Conservation (phyloP, 495 filamentous ascomycete genomes). For the Penicillium goetzii region DNA sequence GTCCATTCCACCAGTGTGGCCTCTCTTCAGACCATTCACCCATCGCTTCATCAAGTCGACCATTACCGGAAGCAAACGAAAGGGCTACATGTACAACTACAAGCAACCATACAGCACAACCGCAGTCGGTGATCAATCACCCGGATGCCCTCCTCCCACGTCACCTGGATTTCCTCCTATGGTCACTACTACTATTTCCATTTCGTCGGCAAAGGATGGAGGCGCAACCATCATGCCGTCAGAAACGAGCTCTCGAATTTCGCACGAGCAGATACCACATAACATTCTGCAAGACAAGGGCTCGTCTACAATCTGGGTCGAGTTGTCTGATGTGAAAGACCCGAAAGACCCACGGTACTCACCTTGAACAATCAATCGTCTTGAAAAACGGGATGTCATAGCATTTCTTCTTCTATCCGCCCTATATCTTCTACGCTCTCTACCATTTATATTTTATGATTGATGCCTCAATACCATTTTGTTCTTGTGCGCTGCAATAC, state of each 20-base stretch:
- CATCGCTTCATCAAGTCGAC: constrained; percentile 31
- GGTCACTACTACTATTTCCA: constrained; percentile 31
- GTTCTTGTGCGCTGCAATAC: background rate
- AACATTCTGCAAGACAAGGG: constrained; percentile 16
- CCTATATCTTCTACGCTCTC: background rate
- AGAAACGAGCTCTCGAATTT: constrained; percentile 14
- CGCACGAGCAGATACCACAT: constrained; percentile 16
- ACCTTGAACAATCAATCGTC: background rate
- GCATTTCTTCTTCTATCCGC: background rate
- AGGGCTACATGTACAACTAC: constrained; percentile 16
- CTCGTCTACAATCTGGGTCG: constrained; percentile 21
- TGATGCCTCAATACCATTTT: constrained; percentile 2
- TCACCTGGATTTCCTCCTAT: constrained; percentile 6
- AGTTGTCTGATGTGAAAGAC: constrained; percentile 17
- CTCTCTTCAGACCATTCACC: constrained; percentile 32
- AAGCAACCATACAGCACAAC: constrained; percentile 21
- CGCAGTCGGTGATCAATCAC: constrained; percentile 20
- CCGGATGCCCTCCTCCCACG: constrained; percentile 14
- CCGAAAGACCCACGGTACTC: background rate
- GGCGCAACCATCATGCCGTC: constrained; percentile 15
- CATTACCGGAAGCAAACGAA: constrained; percentile 15
- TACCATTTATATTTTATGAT: background rate
- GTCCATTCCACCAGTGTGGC: constrained; percentile 36
- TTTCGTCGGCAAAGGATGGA: constrained; percentile 22
- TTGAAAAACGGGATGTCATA: background rate